Evolutionary conservation across 148 eudicot species (phyloP).

Genomic region (Rhododendron williamsianum): DNA sequence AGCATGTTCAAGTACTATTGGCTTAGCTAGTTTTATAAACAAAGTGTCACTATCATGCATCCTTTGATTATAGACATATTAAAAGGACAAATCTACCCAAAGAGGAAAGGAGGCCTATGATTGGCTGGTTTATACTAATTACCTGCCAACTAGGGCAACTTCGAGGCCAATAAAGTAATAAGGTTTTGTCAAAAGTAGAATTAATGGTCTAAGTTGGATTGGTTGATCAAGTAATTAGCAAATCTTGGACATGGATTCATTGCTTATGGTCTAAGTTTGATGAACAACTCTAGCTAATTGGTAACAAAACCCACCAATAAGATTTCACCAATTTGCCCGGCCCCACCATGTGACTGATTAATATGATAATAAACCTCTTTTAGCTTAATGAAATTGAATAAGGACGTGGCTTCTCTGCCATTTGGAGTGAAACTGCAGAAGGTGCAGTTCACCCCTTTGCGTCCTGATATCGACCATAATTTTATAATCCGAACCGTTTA

Average conservation of each 20-base stretch:
- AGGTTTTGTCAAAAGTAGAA: slow-evolving; percentile 1
- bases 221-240: background rate
- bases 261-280: slow-evolving; percentile 1
- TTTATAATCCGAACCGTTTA: too few relatives aligned
- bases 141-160: background rate
- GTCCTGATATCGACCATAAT: too few relatives aligned
- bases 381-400: background rate
- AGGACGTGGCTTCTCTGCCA: too few relatives aligned
- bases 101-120: background rate
- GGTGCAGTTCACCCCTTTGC: too few relatives aligned
- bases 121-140: background rate
- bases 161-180: background rate
- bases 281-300: background rate
- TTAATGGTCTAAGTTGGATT: background rate
- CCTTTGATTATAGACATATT: background rate
- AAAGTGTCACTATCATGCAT: background rate
- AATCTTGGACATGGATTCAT: background rate
- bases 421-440: too few relatives aligned
- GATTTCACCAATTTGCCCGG: background rate
- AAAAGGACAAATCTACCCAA: background rate
- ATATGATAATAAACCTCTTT: background rate
- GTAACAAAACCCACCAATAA: background rate
- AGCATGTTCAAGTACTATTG: background rate
- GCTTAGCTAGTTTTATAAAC: background rate
- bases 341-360: background rate